These are phyloP conservation scores for Zymoseptoria pseudotritici DNA, from an alignment of 2,329 filamentous ascomycete species.

Conservation along the genomic window DNA sequence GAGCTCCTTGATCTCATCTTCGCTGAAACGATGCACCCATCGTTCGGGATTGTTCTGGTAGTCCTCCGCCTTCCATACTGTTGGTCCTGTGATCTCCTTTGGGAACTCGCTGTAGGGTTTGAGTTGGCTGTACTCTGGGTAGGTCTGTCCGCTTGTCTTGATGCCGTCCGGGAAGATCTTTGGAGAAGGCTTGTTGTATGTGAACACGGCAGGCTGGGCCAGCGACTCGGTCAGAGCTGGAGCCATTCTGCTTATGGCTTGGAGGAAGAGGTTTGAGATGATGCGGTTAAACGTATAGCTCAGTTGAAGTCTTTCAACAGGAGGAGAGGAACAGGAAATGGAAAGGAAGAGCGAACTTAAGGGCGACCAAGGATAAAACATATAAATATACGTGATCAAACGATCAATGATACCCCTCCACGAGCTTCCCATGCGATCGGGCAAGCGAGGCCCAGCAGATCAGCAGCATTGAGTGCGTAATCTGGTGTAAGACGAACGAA, in stretches of 20 bases:
- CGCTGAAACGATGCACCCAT: constrained; percentile 65
- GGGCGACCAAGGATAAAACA: neutral
- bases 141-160: constrained; percentile 65
- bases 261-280: neutral
- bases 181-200: constrained; percentile 32
- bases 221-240: constrained; percentile 12
- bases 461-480: neutral
- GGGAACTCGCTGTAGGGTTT: constrained; percentile 63
- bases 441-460: neutral
- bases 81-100: constrained; percentile 60
- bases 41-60: constrained; percentile 55
- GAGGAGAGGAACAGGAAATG: neutral
- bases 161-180: constrained; percentile 57
- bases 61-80: constrained; percentile 63
- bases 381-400: neutral
- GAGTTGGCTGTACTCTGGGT: constrained; percentile 57
- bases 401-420: neutral
- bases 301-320: neutral
- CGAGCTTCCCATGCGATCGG: neutral
- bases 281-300: neutral
- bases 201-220: constrained; percentile 5
- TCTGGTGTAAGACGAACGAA: neutral
- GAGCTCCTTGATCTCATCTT: constrained; percentile 61
- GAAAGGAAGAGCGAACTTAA: neutral
- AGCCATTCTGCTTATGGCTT: constrained; percentile 7